Evolutionary conservation across 768 basidiomycete species (phyloP), one percentile per base, ranked within the genome.

Genomic region (Harrya chromipes): DNA sequence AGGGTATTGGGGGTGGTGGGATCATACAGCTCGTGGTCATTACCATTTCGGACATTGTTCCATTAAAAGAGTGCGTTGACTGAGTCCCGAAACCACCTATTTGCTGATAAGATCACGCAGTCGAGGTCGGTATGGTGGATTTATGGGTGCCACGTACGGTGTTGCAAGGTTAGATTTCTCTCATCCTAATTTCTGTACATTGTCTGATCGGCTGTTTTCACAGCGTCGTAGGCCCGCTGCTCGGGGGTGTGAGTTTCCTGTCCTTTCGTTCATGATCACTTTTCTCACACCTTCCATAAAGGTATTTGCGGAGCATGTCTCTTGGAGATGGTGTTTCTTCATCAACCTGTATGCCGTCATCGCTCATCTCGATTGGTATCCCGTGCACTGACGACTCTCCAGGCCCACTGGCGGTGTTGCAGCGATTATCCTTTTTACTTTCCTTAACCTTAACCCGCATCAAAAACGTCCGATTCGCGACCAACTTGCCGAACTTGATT

Each of bases 321-420:
- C 82, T 1, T 92, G 90, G 90, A 70, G 90, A 70, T 91, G 90
- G 90, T 87, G 85, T 62, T 89, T 89, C 67, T 87, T 81, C 62
- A 83, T 89, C 56, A 88, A 87, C 57, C 57, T 89, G 85, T 84
- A 61, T 48, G 80, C 53, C n/a, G 23, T 33, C 11, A 8, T 17
- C 0, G 33, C 4, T 26, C 6, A 2, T 27, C 27, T 21, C 6
- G 4, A 16, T 38, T 7, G 4, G 1, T 36, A 4, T 35, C 4
- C 7, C 27, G 48, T 1, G 43, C n/a, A 20, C 47, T 57, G 23
- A 52, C 21, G 14, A 16, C 6, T 8, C 23, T n/a, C 9, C 42
- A 88, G 87, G 35, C 89, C 89, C 1, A 88, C 85, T 0, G 88
- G 85, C 20, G 87, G 84, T 37, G 55, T 84, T 26, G 84, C 84